A percentile compares a stretch with the other conserved stretches of the same genome.
phyloP scores from a whole-genome alignment of 371 early-diverging fungal species.

The Mucor ambiguus region DNA sequence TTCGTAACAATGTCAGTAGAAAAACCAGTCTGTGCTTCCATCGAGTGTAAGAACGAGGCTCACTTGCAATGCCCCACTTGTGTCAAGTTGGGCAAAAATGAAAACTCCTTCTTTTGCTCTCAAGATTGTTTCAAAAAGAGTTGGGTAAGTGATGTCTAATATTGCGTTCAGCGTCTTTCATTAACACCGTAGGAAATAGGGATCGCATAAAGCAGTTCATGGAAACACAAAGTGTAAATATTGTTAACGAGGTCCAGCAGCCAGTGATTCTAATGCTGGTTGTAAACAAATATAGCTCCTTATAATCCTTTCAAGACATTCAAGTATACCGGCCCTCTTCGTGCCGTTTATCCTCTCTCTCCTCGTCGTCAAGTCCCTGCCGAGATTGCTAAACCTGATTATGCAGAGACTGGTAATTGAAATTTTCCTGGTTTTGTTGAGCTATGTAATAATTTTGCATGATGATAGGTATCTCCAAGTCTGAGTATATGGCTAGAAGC shows the following conservation, averaged over 20 bases:
- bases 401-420: slow-evolving; percentile 63
- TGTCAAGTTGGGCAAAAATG: slow-evolving; percentile 67
- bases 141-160: slow-evolving; percentile 59
- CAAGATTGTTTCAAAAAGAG: slow-evolving; percentile 88
- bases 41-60: slow-evolving; percentile 75
- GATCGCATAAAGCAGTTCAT: slow-evolving; percentile 59
- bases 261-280: neutral
- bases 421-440: neutral
- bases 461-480: slow-evolving; percentile 62
- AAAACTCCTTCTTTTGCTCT: slow-evolving; percentile 79
- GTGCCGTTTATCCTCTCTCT: slow-evolving; percentile 88
- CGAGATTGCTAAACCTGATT: slow-evolving; percentile 82
- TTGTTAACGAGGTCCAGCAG: neutral
- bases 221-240: slow-evolving; percentile 30
- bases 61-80: slow-evolving; percentile 90
- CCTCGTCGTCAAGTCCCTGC: slow-evolving; percentile 75
- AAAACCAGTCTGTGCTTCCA: slow-evolving; percentile 28
- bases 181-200: slow-evolving; percentile 29
- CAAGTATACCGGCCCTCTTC: slow-evolving; percentile 79
- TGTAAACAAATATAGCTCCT: slow-evolving; percentile 30
- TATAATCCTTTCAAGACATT: slow-evolving; percentile 85
- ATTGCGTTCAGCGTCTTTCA: neutral
- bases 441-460: neutral
- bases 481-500: slow-evolving; percentile 68
- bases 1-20: slow-evolving; percentile 11